Evolutionary conservation across 2,329 filamentous ascomycete species (phyloP).

Genomic region (Neopestalotiopsis clavispora): DNA sequence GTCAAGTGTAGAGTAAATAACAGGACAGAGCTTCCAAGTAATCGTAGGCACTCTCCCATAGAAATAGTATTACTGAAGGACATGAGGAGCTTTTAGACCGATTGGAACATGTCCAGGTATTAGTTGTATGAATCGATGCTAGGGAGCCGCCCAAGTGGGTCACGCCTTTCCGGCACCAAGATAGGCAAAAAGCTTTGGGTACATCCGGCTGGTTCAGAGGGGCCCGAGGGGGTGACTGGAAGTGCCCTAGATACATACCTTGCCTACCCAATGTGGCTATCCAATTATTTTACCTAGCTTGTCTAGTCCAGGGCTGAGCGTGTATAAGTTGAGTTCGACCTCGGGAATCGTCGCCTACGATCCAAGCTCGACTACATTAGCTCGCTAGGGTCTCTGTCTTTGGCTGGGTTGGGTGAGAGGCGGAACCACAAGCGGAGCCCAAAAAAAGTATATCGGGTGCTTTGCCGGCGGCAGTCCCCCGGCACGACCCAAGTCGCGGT

Average conservation of each 20-base stretch:
- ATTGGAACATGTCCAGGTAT: neutral
- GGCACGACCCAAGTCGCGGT: neutral
- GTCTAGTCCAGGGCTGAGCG: neutral
- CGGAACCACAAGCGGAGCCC: neutral
- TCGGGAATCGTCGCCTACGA: neutral
- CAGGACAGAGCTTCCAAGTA: too few relatives aligned
- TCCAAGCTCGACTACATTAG: neutral
- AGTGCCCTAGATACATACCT: neutral
- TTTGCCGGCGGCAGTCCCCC: constrained; percentile 11
- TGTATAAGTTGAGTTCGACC: neutral
- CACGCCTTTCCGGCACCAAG: constrained; percentile 3
- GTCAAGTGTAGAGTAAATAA: too few relatives aligned
- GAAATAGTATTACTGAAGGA: neutral
- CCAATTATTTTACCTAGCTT: neutral
- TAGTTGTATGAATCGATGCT: constrained; percentile 8
- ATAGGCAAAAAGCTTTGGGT: constrained; percentile 3
- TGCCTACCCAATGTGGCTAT: neutral
- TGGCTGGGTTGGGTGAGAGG: neutral
- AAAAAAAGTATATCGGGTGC: neutral
- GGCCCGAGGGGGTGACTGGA: neutral
- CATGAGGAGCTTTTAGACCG: neutral
- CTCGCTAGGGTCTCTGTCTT: too few relatives aligned
- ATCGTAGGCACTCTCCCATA: neutral
- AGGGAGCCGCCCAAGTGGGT: constrained; percentile 13
- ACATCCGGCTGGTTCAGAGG: neutral